Conservation (phyloP, 176 grass and related monocot species). For the Eragrostis nindensis region DNA sequence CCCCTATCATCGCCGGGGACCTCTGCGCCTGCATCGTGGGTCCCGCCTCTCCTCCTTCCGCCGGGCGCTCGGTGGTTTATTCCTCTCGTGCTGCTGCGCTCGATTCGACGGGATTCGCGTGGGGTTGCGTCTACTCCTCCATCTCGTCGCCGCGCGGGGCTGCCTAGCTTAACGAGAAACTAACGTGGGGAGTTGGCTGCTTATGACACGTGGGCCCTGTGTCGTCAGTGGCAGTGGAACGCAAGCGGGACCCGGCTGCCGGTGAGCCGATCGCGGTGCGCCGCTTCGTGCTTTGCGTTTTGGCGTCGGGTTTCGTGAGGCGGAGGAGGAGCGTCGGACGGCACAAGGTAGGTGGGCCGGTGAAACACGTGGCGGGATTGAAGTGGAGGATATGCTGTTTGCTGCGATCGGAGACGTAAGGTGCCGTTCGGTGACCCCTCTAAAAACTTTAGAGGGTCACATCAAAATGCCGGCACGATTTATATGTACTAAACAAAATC, state of each 20-base stretch:
- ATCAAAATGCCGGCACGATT: too few species aligned
- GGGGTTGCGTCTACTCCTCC: constrained; percentile 52
- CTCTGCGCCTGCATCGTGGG: constrained; percentile 57
- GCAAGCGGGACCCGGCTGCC: not conserved
- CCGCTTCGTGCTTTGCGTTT: not conserved
- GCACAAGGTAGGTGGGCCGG: not conserved
- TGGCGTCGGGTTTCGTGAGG: not conserved
- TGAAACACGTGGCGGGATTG: not conserved
- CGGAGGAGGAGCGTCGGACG: not conserved
- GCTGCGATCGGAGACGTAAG: too few species aligned
- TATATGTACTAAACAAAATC: too few species aligned
- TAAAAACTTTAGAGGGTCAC: too few species aligned
- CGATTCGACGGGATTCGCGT: constrained; percentile 42
- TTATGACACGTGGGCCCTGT: not conserved
- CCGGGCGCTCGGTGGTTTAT: constrained; percentile 1
- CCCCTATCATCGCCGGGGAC: constrained; percentile 45
- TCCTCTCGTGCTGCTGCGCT: constrained; percentile 24
- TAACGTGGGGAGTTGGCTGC: not conserved
- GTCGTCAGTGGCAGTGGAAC: not conserved
- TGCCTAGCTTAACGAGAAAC: constrained; percentile 46
- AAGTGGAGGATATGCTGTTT: not conserved
- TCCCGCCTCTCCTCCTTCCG: not conserved
- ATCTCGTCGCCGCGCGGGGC: not conserved
- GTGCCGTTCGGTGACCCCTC: too few species aligned
- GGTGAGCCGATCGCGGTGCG: not conserved